Conservation (phyloP, 2,329 filamentous ascomycete genomes). For the Laburnicola sp. region DNA sequence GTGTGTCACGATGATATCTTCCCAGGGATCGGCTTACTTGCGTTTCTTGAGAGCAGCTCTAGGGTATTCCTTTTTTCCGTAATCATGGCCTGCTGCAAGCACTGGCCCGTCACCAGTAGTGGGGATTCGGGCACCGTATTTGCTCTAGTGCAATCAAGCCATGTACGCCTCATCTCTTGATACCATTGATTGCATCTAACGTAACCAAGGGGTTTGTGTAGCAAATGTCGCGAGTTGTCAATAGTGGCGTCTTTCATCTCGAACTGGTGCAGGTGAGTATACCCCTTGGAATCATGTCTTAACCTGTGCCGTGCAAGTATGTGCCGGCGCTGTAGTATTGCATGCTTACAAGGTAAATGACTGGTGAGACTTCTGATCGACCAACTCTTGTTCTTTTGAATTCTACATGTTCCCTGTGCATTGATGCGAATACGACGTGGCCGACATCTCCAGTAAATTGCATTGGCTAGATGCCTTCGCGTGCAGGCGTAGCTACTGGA, state of each 20-base stretch:
- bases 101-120: constrained; percentile 6
- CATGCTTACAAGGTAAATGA: too few species aligned
- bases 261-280: constrained; percentile 1
- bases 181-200: constrained; percentile 38
- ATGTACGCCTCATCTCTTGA: constrained; percentile 40
- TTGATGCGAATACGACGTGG: too few species aligned
- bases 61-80: constrained; percentile 21
- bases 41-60: constrained; percentile 28
- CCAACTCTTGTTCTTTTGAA: too few species aligned
- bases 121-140: constrained; percentile 14
- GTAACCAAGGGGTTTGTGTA: constrained; percentile 29
- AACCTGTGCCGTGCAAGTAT: too few species aligned
- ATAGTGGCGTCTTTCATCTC: not conserved
- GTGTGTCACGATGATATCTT: constrained; percentile 41
- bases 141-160: constrained; percentile 36
- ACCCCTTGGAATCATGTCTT: not conserved
- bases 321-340: too few species aligned
- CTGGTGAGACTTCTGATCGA: too few species aligned
- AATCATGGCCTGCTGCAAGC: constrained; percentile 8
- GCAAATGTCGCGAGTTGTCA: not conserved
- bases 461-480: too few species aligned
- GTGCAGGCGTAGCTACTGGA: constrained; percentile 10
- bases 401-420: too few species aligned
- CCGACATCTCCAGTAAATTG: too few species aligned
- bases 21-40: constrained; percentile 39